Evolutionary conservation across 192 early-diverging fungal genomes (phyloP), one percentile per base, ranked within the genome.

Genomic region (Entrophospora sp.): DNA sequence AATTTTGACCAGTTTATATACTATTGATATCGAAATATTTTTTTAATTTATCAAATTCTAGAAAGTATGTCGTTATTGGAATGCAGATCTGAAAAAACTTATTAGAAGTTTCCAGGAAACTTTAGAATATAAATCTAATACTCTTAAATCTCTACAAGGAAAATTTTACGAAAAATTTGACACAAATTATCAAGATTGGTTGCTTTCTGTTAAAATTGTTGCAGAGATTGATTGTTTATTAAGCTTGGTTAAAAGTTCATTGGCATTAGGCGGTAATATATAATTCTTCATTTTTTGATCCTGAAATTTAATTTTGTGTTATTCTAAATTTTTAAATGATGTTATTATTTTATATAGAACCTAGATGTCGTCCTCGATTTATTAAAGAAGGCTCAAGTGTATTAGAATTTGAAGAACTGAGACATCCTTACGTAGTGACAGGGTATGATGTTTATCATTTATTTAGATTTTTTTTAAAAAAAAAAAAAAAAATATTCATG

Each of bases 371-470:
- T 0, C 95, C 97, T 3, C 81, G 83, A 57, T 91, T 99, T 77
- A 75, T 95, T 1, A 81, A 86, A 14, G 70, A 72, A 4, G 87
- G 83, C 25, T 42, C 64, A 10, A 82, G 84, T 20, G 75, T 89
- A 2, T 69, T 98, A 18, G 91, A 96, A 61, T 77, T 96, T 60
- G 75, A 87, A n/a, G 87, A 94, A 51, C 70, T 98, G 59, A 74
- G 95, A n/a, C 97, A 99, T 70, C 95, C 97, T 1, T 96, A 93
- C 70, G 81, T 98, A 34, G 82, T 80, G 8, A 55, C 81, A n/a
- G 83, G 81, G 81, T 84, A 68, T 72, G 64, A 66, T n/a, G n/a
- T n/a, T n/a, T n/a, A n/a, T n/a, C n/a, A n/a, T n/a, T n/a, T n/a
- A n/a, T n/a, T n/a, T n/a, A n/a, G n/a, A n/a, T n/a, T n/a, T n/a